Evolutionary conservation across 1,284 basidiomycete genomes (phyloP), one percentile per base, ranked within the genome.

Genomic region (Schizopora paradoxa): DNA sequence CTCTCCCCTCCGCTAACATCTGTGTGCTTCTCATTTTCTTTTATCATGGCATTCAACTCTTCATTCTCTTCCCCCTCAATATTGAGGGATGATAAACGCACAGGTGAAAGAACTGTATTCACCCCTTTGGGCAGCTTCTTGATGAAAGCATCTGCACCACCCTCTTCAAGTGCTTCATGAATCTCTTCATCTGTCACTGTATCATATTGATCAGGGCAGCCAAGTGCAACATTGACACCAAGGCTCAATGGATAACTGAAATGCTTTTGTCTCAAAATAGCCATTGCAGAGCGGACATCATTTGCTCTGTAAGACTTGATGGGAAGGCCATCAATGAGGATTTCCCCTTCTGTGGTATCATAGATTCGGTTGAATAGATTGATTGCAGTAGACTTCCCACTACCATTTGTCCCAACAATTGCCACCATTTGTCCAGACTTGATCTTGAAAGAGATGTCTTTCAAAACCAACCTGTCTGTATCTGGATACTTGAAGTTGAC

Each of bases 401-500:
- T 66, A 10, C 73, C 72, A 42, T 71, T 72, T 5, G 58, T 57
- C 11, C 70, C 71, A 7, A 74, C 72, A 21, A 76, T 62, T 14
- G 76, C 68, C 0, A 72, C 68, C 2, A 74, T 66, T 28, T 70
- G 64, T 6, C 75, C 74, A 1, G 70, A 58, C 22, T 64, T 61
- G 43, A 78, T 71, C 2, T 48, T 58, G 18, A 78, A 60, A 0
- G 68, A 71, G 2, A 76, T 57, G 4, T 61, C 51, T 1, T 53
- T 55, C n/a, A 77, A 56, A 1, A 72, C 73, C 4, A 57, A 54
- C 1, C 57, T 60, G 4, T 56, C 66, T 6, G 63, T 64, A 6
- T 66, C 67, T 0, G 73, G 72, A 51, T 78, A 79, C 1, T 60
- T 53, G 46, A 78, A 78, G 0, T 60, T 61, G 2, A 77, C 65